Percentiles rank a stretch among this genome's conserved stretches.
These are phyloP conservation scores for Mycena haematopus DNA, from an alignment of 768 basidiomycete species.

Conservation along the genomic window DNA sequence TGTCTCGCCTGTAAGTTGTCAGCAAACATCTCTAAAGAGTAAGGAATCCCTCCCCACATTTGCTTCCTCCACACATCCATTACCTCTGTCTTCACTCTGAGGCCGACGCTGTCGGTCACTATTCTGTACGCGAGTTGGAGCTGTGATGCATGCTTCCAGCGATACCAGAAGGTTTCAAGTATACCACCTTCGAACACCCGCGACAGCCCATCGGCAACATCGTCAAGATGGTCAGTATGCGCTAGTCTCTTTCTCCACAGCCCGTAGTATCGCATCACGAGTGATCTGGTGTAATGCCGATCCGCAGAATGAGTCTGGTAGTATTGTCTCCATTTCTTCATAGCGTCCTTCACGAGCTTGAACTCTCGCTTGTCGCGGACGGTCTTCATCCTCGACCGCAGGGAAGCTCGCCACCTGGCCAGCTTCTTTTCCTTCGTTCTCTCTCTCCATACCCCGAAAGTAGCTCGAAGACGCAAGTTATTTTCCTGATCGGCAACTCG, in stretches of 20 bases:
- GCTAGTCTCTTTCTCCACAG: slow-evolving; percentile 60
- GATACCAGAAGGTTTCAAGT: slow-evolving; percentile 55
- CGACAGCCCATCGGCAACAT: slow-evolving; percentile 56
- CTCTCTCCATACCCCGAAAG: slow-evolving; percentile 59
- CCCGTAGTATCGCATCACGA: slow-evolving; percentile 51
- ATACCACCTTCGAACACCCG: slow-evolving; percentile 44
- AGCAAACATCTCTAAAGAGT: slow-evolving; percentile 6
- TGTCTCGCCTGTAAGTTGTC: slow-evolving; percentile 47
- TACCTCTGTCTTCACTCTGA: slow-evolving; percentile 54
- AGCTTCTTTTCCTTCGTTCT: slow-evolving; percentile 62
- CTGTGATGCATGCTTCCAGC: slow-evolving; percentile 59
- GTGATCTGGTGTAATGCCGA: slow-evolving; percentile 52
- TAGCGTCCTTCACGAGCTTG: slow-evolving; percentile 61
- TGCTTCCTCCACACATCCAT: slow-evolving; percentile 65
- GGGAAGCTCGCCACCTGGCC: slow-evolving; percentile 67
- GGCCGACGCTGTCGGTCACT: slow-evolving; percentile 50
- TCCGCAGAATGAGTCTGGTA: slow-evolving; percentile 58
- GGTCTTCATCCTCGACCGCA: slow-evolving; percentile 73
- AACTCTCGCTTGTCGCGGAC: slow-evolving; percentile 62
- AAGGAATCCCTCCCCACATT: slow-evolving; percentile 47
- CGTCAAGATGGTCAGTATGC: slow-evolving; percentile 51
- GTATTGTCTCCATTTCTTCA: slow-evolving; percentile 71
- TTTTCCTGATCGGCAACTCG: slow-evolving; percentile 54
- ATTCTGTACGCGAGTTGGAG: slow-evolving; percentile 52
- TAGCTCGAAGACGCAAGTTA: slow-evolving; percentile 47